Evolutionary conservation across 148 eudicot genomes (phyloP).

Genomic region (Spergularia bocconei): DNA sequence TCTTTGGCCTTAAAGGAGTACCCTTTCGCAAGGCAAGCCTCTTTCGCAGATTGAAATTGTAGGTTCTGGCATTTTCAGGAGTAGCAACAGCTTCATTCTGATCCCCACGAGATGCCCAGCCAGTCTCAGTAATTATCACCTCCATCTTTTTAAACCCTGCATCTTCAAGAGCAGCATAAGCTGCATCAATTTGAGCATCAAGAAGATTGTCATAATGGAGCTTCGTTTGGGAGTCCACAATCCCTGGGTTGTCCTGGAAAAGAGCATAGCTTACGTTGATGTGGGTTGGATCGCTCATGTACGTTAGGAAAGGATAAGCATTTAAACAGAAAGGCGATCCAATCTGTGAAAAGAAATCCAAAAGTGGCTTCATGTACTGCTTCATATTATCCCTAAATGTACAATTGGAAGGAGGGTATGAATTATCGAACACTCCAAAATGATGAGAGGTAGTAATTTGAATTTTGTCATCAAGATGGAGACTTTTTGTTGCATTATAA

Average conservation of each 20-base stretch:
- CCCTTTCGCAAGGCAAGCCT: slow-evolving; percentile 79
- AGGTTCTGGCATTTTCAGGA: slow-evolving; percentile 61
- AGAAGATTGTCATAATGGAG: slow-evolving; percentile 85
- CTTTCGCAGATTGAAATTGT: slow-evolving; percentile 70
- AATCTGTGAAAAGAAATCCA: slow-evolving; percentile 47
- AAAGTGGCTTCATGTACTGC: slow-evolving; percentile 57
- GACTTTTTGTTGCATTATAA: slow-evolving; percentile 54
- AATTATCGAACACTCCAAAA: slow-evolving; percentile 55
- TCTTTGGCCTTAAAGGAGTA: slow-evolving; percentile 66
- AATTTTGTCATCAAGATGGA: slow-evolving; percentile 40
- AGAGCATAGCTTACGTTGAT: slow-evolving; percentile 76
- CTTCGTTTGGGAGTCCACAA: slow-evolving; percentile 48
- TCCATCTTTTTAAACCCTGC: slow-evolving; percentile 70
- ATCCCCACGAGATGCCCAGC: slow-evolving; percentile 89
- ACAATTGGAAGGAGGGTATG: slow-evolving; percentile 77
- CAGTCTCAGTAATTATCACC: slow-evolving; percentile 78
- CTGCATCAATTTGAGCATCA: slow-evolving; percentile 83
- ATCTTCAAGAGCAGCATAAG: slow-evolving; percentile 81
- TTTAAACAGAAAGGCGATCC: slow-evolving; percentile 76
- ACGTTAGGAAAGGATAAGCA: slow-evolving; percentile 72
- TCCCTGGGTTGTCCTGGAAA: slow-evolving; percentile 49
- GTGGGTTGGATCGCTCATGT: slow-evolving; percentile 54
- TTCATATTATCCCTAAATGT: slow-evolving; percentile 39
- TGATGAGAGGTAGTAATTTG: slow-evolving; percentile 66
- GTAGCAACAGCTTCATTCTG: slow-evolving; percentile 71